Conservation (phyloP, 1,284 basidiomycete species). For the Ustilago loliicola region DNA sequence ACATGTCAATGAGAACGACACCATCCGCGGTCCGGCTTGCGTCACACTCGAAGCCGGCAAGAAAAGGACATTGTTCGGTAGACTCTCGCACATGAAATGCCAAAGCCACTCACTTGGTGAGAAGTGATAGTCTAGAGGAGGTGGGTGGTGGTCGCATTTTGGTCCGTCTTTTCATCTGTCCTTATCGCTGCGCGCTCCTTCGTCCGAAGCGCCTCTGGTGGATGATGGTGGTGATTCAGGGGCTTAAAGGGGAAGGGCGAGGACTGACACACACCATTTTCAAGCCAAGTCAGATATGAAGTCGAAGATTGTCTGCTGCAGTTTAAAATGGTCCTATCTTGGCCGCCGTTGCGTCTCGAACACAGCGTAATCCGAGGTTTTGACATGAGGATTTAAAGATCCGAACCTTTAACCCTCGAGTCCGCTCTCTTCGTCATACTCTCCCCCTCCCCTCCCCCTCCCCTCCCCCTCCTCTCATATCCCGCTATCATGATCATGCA, state of each 20-base stretch:
- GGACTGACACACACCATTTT: no score
- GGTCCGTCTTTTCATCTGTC: neutral
- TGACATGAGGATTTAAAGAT: neutral
- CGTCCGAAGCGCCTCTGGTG: neutral
- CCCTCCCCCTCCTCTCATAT: neutral
- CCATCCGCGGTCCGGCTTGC: neutral
- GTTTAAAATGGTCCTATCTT: no score
- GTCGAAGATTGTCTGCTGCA: no score
- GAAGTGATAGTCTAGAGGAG: neutral
- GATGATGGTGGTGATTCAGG: neutral
- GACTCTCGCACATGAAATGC: neutral
- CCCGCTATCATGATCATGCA: neutral
- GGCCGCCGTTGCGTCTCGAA: no score
- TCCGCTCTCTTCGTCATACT: neutral
- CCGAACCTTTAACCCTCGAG: neutral
- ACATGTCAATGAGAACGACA: neutral
- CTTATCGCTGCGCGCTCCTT: neutral
- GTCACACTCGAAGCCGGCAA: neutral
- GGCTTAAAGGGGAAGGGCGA: neutral
- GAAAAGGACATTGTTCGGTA: neutral
- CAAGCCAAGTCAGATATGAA: no score
- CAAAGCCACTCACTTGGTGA: neutral
- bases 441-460: neutral
- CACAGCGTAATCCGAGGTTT: no score
- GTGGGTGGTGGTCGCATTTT: neutral